Evolutionary conservation across 106 monocot species (phyloP).

Genomic region (Apostasia ramifera): DNA sequence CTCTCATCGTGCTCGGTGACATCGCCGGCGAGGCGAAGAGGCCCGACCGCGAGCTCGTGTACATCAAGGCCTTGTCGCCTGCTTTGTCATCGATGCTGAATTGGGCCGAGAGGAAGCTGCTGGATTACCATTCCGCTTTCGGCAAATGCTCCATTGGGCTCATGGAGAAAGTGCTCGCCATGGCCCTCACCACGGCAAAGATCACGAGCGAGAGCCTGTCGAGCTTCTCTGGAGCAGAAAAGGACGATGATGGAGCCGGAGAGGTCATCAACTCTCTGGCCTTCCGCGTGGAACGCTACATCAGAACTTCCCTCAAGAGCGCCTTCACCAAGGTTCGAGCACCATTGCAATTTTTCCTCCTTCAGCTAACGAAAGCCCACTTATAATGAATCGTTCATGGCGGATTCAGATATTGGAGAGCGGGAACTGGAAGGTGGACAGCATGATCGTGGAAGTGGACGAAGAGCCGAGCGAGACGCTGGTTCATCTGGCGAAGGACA

Average conservation of each 20-base stretch:
- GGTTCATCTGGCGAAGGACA: conserved; percentile 15
- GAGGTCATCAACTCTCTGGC: background rate
- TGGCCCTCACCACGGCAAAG: conserved; percentile 34
- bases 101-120: conserved; percentile 49
- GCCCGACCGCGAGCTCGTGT: conserved; percentile 27
- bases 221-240: background rate
- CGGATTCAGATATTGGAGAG: conserved; percentile 7
- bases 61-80: conserved; percentile 15
- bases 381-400: background rate
- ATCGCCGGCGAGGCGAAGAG: conserved; percentile 30
- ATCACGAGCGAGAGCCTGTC: conserved; percentile 23
- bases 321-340: conserved; percentile 36
- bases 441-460: conserved; percentile 16
- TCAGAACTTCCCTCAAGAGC: conserved; percentile 46
- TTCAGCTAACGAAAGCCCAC: background rate
- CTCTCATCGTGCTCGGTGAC: conserved; percentile 28
- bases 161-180: conserved; percentile 44
- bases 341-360: background rate
- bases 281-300: conserved; percentile 35
- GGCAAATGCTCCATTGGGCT: conserved; percentile 21
- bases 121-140: conserved; percentile 46
- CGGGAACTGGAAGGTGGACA: conserved; percentile 11
- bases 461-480: conserved; percentile 13
- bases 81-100: conserved; percentile 31
- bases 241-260: background rate